Percentiles rank a stretch among this genome's conserved stretches.
Conservation (phyloP, 139 green algal genomes). For the Gonium pectorale region DNA sequence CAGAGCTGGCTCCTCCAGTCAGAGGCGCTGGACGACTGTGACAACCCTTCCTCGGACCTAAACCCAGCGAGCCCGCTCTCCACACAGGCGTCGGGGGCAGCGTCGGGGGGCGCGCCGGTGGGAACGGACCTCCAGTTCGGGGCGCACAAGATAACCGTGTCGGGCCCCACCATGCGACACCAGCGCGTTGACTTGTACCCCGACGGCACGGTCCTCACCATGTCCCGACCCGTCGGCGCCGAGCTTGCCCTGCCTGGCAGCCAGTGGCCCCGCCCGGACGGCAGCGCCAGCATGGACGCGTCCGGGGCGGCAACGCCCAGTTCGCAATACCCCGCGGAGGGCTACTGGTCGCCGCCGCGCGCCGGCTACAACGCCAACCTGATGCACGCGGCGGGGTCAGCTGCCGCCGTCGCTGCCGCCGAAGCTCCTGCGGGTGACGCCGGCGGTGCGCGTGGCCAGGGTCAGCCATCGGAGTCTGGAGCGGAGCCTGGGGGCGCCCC, state of each 20-base stretch:
- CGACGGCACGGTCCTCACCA: slow-evolving; percentile 7
- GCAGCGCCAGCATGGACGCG: not conserved
- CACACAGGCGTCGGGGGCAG: too few species aligned
- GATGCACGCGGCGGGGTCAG: not conserved
- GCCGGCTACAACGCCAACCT: not conserved
- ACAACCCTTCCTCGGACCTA: too few species aligned
- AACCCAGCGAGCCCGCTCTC: too few species aligned
- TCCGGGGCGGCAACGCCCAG: not conserved
- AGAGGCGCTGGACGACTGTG: too few species aligned
- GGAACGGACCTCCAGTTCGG: slow-evolving; percentile 13
- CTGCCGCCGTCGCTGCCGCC: not conserved
- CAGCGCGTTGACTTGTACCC: slow-evolving; percentile 4
- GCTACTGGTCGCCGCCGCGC: not conserved
- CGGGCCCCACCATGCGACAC: not conserved
- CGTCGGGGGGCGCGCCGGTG: too few species aligned
- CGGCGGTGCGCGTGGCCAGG: too few species aligned
- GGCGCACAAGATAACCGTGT: not conserved
- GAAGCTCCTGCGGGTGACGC: too few species aligned
- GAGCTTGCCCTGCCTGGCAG: not conserved
- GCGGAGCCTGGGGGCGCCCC: too few species aligned
- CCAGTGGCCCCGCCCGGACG: not conserved
- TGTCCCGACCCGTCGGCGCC: not conserved
- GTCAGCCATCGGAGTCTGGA: too few species aligned
- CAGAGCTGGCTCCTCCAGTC: too few species aligned
- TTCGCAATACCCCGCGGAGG: not conserved